These are phyloP conservation scores for Colletotrichum tanaceti DNA, from an alignment of 2,329 filamentous ascomycete species.

Conservation along the genomic window DNA sequence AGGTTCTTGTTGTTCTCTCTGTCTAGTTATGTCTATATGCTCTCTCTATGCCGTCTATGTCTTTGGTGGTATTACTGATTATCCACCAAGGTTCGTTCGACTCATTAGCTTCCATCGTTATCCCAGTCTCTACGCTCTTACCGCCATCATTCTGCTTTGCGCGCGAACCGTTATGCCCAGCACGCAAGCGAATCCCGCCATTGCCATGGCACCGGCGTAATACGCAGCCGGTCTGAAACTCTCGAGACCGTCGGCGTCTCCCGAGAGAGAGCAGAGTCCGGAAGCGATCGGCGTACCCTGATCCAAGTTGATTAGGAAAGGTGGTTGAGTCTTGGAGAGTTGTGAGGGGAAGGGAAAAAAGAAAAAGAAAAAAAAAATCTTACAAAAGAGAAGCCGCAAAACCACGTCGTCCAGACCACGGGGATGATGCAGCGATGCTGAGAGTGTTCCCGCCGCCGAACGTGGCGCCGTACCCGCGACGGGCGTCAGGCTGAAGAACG, in stretches of 20 bases:
- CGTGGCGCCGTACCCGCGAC: slow-evolving; percentile 41
- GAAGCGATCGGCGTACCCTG: slow-evolving; percentile 47
- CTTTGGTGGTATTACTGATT: not conserved
- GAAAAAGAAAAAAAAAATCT: too few relatives aligned
- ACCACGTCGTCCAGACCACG: slow-evolving; percentile 46
- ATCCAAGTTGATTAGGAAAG: not conserved
- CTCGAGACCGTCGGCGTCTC: slow-evolving; percentile 35
- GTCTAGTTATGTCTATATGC: not conserved
- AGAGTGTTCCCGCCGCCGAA: slow-evolving; percentile 45
- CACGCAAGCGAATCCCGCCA: slow-evolving; percentile 35
- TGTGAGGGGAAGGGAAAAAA: too few relatives aligned
- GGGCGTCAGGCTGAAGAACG: slow-evolving; percentile 47
- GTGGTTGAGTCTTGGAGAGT: too few relatives aligned
- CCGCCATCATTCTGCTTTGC: not conserved
- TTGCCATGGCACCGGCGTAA: slow-evolving; percentile 46
- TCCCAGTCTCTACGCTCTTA: not conserved
- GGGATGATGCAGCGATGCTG: slow-evolving; percentile 45
- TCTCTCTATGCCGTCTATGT: too few relatives aligned
- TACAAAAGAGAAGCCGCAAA: slow-evolving; percentile 47
- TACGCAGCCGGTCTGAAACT: slow-evolving; percentile 45
- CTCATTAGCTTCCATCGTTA: not conserved
- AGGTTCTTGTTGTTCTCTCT: not conserved
- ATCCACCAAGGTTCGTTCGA: not conserved
- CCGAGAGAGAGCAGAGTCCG: slow-evolving; percentile 44
- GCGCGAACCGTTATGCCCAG: slow-evolving; percentile 10